Evolutionary conservation across 2,329 filamentous ascomycete species (phyloP).

Genomic region (Diaporthe citri): DNA sequence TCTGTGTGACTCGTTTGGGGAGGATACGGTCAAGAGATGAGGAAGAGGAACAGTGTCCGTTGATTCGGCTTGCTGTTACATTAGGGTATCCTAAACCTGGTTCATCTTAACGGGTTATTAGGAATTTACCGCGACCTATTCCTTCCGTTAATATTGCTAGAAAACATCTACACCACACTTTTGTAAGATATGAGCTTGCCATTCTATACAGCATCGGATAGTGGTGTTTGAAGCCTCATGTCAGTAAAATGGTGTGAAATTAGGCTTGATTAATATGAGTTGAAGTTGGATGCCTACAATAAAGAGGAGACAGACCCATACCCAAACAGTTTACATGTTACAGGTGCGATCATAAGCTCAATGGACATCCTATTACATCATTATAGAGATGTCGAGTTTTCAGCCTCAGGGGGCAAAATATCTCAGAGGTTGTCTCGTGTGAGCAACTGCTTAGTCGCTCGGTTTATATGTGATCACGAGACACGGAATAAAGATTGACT

Average conservation of each 20-base stretch:
- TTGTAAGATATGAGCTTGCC: background rate
- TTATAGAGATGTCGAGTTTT: background rate
- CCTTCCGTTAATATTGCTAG: background rate
- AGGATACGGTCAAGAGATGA: background rate
- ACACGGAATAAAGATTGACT: background rate
- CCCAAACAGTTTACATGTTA: no score
- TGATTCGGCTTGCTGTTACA: background rate
- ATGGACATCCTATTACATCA: background rate
- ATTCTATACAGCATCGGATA: background rate
- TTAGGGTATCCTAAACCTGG: no score
- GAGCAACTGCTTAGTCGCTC: no score
- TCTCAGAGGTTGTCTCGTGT: no score
- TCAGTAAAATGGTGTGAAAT: background rate
- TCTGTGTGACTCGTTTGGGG: background rate
- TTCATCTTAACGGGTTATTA: no score
- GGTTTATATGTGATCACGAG: no score
- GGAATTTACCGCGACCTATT: background rate
- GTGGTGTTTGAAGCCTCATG: no score
- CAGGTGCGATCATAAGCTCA: no score
- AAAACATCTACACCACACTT: background rate
- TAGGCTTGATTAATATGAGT: no score
- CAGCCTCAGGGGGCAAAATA: background rate
- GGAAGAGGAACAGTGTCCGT: background rate
- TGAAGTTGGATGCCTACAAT: no score
- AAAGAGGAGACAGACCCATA: no score